Conservation (phyloP, 2,329 filamentous ascomycete species). For the Metarhizium sp. region DNA sequence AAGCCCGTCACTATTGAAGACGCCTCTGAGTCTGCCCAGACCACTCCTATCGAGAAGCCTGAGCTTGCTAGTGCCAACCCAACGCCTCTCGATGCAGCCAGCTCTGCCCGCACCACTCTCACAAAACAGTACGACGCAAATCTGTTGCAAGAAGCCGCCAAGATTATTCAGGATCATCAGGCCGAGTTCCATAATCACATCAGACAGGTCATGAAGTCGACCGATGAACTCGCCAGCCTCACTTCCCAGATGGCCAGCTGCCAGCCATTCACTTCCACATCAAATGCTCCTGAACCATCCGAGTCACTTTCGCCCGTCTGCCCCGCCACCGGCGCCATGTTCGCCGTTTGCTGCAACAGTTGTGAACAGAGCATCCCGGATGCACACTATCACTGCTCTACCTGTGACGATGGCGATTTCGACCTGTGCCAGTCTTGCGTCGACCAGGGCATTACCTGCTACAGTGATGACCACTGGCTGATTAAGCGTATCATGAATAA, state of each 20-base stretch:
- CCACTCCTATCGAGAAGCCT: not conserved
- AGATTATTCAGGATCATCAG: constrained; percentile 13
- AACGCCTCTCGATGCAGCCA: constrained; percentile 8
- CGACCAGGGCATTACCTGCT: constrained; percentile 65
- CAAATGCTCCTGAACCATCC: not conserved
- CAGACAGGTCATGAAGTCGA: constrained; percentile 16
- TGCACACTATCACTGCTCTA: constrained; percentile 88
- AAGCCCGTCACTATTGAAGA: constrained; percentile 43
- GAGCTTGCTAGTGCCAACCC: constrained; percentile 2
- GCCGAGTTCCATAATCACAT: constrained; percentile 18
- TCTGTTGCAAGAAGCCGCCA: constrained; percentile 18
- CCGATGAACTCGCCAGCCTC: constrained; percentile 7
- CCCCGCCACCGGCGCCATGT: constrained; percentile 25
- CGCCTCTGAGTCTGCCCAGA: constrained; percentile 31
- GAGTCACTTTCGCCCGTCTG: not conserved
- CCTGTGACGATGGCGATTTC: constrained; percentile 88
- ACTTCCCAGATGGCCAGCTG: constrained; percentile 4
- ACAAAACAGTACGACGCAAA: constrained; percentile 17
- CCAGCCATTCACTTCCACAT: not conserved
- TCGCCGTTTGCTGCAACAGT: constrained; percentile 89
- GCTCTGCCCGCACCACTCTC: constrained; percentile 11
- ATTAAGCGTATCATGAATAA: constrained; percentile 80
- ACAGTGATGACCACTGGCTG: constrained; percentile 77
- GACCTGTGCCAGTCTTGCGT: constrained; percentile 83
- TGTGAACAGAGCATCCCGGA: constrained; percentile 73